Base-by-base conservation (phyloP, 2,329 filamentous ascomycete genomes). In the Lecanoromycetidae sp. region DNA sequence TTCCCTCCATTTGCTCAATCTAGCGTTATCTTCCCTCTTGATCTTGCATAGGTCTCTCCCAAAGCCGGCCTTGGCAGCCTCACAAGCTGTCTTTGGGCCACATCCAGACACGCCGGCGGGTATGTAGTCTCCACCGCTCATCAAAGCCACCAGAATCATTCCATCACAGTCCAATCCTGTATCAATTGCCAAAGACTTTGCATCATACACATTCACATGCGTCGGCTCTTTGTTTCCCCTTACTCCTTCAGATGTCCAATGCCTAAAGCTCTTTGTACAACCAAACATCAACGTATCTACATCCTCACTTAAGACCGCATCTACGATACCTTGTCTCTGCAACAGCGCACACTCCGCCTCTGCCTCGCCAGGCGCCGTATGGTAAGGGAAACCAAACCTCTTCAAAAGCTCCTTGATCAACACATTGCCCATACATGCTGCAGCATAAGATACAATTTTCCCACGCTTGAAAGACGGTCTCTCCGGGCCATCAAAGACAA, bases 261-360 rank as follows among this genome's bases (percentile, higher is more conserved):
- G 90, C 42, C 87, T 76, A 34, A 95, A 66, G 0, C 84, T 90
- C 30, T 78, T 66, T 0, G 76, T 80, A 53, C 87, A 91, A 1
- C 91, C 91, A 66, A 96, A 96, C 90, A 96, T 96, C 57, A 96
- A 76, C 2, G 90, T 91, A 61, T 98, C 91, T 35, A 95, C 87
- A 69, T 98, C 91, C 62, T 98, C 88, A 62, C 86, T 95, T 57
- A 98, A 71, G 1, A 96, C 91, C 0, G 86, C 90, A 63, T 98
- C 91, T 1, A 94, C 88, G 7, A 94, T 70, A 0, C 87, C 87
- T 37, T 81, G 75, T 50, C 75, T 73, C 59, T 98, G 88, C 3
- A 98, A 65, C 13, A 91, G 67, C 0, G 91, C 91, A 55, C 91
- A 98, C 66, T 98, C 91, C 1, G 91, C 91, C 62, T 98, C 91